Conservation (phyloP, 441 rosid species). For the Iberis amara region DNA sequence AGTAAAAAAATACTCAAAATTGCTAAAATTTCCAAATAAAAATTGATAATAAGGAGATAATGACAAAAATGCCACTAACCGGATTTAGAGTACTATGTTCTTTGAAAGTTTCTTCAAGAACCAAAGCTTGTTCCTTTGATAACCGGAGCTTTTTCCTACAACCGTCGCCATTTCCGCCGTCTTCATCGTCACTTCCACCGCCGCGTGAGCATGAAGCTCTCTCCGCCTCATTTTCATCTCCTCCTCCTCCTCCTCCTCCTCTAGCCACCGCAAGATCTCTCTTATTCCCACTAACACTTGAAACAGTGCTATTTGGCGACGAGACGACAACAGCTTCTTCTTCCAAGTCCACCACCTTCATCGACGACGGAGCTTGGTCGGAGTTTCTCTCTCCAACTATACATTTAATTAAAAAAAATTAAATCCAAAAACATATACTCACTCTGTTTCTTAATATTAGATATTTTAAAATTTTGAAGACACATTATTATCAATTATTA, state of each 20-base stretch:
- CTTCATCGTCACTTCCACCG: constrained; percentile 23
- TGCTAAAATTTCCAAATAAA: too few relatives aligned
- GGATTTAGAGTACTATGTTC: constrained; percentile 76
- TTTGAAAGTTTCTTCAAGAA: constrained; percentile 73
- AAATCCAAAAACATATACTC: too few relatives aligned
- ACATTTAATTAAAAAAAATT: background rate
- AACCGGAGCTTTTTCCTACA: constrained; percentile 27
- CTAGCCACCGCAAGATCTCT: constrained; percentile 58
- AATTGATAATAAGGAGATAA: too few relatives aligned
- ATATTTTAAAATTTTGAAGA: too few relatives aligned
- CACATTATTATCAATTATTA: too few relatives aligned
- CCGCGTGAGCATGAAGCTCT: constrained; percentile 49
- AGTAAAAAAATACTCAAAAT: too few relatives aligned
- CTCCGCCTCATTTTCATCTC: constrained; percentile 51
- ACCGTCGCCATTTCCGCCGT: constrained; percentile 26
- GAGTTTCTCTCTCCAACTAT: constrained; percentile 32
- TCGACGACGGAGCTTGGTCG: constrained; percentile 39
- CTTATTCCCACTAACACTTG: constrained; percentile 64
- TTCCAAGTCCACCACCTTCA: constrained; percentile 35
- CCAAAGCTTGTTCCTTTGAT: constrained; percentile 42
- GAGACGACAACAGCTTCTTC: constrained; percentile 62
- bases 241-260: constrained; percentile 25
- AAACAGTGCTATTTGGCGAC: constrained; percentile 74
- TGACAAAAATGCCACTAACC: constrained; percentile 41
- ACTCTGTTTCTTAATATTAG: too few relatives aligned